Evolutionary conservation across 441 rosid genomes (phyloP).

Genomic region (Corymbia calophylla): DNA sequence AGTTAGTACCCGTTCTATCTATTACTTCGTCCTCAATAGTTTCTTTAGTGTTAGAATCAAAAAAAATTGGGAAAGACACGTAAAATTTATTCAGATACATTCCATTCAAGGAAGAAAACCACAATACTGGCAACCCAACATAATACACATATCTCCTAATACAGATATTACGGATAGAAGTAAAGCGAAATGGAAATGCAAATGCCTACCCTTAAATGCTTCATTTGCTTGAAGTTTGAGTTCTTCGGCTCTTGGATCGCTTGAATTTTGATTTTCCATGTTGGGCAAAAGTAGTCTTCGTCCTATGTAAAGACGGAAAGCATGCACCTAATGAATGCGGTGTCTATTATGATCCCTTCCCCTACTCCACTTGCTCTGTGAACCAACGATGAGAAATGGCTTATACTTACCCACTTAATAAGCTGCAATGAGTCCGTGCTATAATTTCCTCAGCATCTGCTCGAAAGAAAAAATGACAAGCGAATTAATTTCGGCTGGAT

Average conservation of each 20-base stretch:
- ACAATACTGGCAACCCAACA: neutral
- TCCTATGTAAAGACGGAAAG: neutral
- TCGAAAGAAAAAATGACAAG: neutral
- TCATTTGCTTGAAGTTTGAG: constrained; percentile 74
- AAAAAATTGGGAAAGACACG: neutral
- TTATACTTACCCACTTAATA: neutral
- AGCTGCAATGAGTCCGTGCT: neutral
- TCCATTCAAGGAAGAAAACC: neutral
- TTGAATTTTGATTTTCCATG: constrained; percentile 52
- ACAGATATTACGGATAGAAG: neutral
- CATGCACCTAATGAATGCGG: neutral
- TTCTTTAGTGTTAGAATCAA: neutral
- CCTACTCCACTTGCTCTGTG: neutral
- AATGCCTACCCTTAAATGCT: constrained; percentile 74
- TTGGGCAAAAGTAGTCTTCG: constrained; percentile 16
- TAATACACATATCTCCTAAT: neutral
- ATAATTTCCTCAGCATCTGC: neutral
- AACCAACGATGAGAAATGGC: neutral
- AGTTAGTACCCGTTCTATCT: neutral
- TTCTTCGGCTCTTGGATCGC: constrained; percentile 59
- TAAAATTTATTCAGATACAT: neutral
- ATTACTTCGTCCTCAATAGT: neutral
- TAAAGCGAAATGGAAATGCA: neutral
- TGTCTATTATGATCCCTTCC: neutral
- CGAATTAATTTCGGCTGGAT: neutral